Base-by-base conservation (phyloP, 2,329 filamentous ascomycete species). In the Gliomastix tumulicola region DNA sequence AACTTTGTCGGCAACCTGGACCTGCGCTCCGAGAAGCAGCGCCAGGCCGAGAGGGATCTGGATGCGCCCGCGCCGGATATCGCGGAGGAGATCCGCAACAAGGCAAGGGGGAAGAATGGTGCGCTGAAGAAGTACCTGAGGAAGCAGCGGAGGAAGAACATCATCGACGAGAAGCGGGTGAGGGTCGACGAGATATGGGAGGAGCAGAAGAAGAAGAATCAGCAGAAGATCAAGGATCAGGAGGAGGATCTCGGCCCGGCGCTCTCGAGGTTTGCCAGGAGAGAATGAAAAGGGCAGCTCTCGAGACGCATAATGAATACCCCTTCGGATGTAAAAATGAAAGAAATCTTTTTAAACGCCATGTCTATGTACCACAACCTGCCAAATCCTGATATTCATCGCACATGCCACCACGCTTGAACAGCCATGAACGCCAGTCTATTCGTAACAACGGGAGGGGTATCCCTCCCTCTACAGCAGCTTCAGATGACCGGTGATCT, bases 121-220 rank as follows among this genome's bases (percentile, higher is more conserved):
- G 85, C 85, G 40, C 64, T 97, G 45, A 81, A 88, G 54, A 88
- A 89, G 59, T 89, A 94, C 56, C 62, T 97, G 53, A 71, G 92
- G 47, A 97, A 97, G 78, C 89, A 92, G 66, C 81, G 87, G 32
- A 82, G 83, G 53, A 87, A 84, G 72, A 97, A 97, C 59, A 78
- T 98, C 40, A 88, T 98, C 57, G 92, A 98, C 67, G 92, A 96
- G 71, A 89, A 90, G 74, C 82, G 85, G 55, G 63, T 95, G 59
- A 81, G 82, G 55, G 82, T 89, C 33, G 86, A 96, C 58, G 86
- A 88, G 62, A 69, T 95, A 56, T 81, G 83, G 67, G 79, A 82
- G 47, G 77, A 83, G 58, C 78, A 77, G 58, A 75, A 82, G 49
- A 74, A 81, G 56, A 76, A 80, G 51, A 80, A 73, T 51, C 65